Conservation (phyloP, 352 stramenopile species). For the Phytophthora chlamydospora region DNA sequence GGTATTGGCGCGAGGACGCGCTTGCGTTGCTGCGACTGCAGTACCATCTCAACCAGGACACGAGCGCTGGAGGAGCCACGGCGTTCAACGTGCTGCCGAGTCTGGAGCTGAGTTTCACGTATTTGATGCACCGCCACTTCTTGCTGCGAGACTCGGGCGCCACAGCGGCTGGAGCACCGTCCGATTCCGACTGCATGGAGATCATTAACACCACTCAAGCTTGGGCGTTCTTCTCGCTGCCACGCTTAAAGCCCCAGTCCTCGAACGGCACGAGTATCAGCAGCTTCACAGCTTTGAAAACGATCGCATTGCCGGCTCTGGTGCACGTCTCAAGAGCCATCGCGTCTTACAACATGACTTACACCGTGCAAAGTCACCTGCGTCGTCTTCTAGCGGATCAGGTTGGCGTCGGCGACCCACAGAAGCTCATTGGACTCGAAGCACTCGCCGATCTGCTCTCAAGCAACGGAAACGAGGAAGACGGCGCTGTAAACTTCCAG, state of each 20-base stretch:
- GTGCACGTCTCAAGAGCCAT: slow-evolving; percentile 63
- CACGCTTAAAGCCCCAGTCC: slow-evolving; percentile 38
- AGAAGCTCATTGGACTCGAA: slow-evolving; percentile 73
- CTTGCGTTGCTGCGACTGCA: slow-evolving; percentile 61
- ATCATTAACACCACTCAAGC: slow-evolving; percentile 84
- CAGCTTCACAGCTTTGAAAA: slow-evolving; percentile 40
- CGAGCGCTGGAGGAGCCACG: slow-evolving; percentile 14
- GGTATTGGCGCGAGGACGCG: slow-evolving; percentile 77
- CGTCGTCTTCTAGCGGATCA: slow-evolving; percentile 61
- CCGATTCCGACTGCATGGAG: slow-evolving; percentile 74
- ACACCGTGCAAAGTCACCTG: slow-evolving; percentile 71
- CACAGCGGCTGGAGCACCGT: slow-evolving; percentile 26
- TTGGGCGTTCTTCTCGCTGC: slow-evolving; percentile 77
- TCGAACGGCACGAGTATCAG: slow-evolving; percentile 11
- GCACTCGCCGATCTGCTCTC: slow-evolving; percentile 39
- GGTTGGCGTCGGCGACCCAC: slow-evolving; percentile 71
- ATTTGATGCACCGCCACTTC: slow-evolving; percentile 56
- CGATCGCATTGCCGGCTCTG: slow-evolving; percentile 48
- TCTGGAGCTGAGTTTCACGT: slow-evolving; percentile 36
- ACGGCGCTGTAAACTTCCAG: slow-evolving; percentile 7
- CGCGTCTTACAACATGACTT: slow-evolving; percentile 73
- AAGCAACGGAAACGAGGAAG: background rate
- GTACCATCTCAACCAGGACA: slow-evolving; percentile 74
- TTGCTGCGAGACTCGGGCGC: slow-evolving; percentile 38
- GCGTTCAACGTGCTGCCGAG: slow-evolving; percentile 35